Base-by-base conservation (phyloP, 352 stramenopile genomes). In the Elongisporangium undulatum region DNA sequence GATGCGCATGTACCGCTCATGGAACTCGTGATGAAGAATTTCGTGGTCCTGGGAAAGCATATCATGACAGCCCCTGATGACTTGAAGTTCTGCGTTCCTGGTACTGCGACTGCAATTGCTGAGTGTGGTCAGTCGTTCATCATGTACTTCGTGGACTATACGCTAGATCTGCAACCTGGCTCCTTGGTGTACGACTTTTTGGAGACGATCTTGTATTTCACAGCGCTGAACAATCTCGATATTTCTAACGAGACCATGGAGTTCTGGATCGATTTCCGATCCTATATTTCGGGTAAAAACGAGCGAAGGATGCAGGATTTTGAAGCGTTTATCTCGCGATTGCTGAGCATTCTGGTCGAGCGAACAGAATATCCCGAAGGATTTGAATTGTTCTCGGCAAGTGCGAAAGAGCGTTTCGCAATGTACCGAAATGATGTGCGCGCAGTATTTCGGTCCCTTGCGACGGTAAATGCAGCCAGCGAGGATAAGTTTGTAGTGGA, bases 401-500 rank as follows among this genome's bases (percentile, higher is more conserved):
- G 66, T 26, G 72, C 75, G 1, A 87, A 82, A 45, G 84, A 93
- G 12, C 76, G 77, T 19, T 93, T 92, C 53, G 67, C 65, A 22
- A 41, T 71, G 10, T 93, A 90, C 49, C 78, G 84, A 54, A 92
- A 85, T 20, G 79, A 91, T 68, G 79, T 89, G 26, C 84, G 84
- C 17, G 75, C 72, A 0, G 82, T 93, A 2, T 93, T 93, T 45
- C 84, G 84, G 20, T 81, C 84, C 23, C 69, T 92, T 34, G 84
- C 82, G n/a, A 90, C 84, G 0, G 84, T 90, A 16, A 90, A 67
- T 53, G 57, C 68, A 9, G 68, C 65, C 5, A 93, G 76, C 53
- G 84, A 93, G 65, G 84, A 93, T 57, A 78, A 74, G n/a, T 93
- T 91, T 38, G 77, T 93, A 34, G 71, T 91, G 22, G 79, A 90